Conservation (phyloP, 805 yeast genomes). For the Sugiyamaella americana region DNA sequence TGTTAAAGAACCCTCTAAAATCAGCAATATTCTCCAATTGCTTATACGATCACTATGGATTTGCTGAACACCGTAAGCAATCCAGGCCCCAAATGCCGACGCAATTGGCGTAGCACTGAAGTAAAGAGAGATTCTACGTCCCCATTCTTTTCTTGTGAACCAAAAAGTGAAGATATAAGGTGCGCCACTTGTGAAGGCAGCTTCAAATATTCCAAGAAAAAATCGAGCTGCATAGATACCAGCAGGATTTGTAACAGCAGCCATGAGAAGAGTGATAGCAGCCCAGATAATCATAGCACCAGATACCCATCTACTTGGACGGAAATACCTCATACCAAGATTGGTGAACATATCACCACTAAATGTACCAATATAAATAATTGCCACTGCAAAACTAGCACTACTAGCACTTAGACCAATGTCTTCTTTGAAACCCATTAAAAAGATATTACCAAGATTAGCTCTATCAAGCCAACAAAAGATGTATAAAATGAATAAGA, state of each 20-base stretch:
- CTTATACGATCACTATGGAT: background rate
- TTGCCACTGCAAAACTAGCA: background rate
- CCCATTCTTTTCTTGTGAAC: slow-evolving; percentile 1
- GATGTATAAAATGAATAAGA: background rate
- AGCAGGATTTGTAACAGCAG: background rate
- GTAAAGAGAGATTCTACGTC: slow-evolving; percentile 1
- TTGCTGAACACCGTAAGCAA: background rate
- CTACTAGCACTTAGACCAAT: background rate
- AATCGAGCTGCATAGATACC: background rate
- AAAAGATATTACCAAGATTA: background rate
- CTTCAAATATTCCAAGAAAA: background rate
- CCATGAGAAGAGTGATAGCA: background rate
- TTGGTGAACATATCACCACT: background rate
- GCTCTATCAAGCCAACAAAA: slow-evolving; percentile 1
- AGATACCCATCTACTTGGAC: slow-evolving; percentile 7
- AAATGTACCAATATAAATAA: slow-evolving; percentile 1
- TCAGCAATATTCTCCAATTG: background rate
- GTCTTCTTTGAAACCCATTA: background rate
- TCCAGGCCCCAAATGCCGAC: background rate
- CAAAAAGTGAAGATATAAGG: slow-evolving; percentile 3
- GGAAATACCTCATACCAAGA: background rate
- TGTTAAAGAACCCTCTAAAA: background rate
- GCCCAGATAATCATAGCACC: slow-evolving; percentile 5
- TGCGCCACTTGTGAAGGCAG: background rate
- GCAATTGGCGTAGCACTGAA: slow-evolving; percentile 2